Base-by-base conservation (phyloP, 2,329 filamentous ascomycete genomes). In the Monilinia fructicola region DNA sequence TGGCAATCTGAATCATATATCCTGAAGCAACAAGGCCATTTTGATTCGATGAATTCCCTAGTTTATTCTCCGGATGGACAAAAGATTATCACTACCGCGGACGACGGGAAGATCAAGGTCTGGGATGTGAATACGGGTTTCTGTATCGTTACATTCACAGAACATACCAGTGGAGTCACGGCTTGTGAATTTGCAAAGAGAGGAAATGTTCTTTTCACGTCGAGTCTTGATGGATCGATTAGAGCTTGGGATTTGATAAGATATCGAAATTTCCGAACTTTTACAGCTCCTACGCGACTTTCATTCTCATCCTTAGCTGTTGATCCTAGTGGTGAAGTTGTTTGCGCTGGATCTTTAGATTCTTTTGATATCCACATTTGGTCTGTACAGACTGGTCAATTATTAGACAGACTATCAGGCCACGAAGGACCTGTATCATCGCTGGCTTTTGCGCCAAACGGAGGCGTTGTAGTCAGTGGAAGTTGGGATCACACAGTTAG, bases 1-100 rank as follows among this genome's bases (percentile, higher is more conserved):
- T 99, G 96, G 93, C 94, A 98, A 77, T 99, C 95, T 0, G 96
- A 99, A 78, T 98, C 94, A 7, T 99, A 99, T 78, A 96, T 99
- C 67, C 82, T 99, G 58, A 99, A 99, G 79, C 95, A 99, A 76
- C 95, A 98, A 78, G 95, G 94, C 0, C 95, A 99, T 78, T 93
- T 97, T 71, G 95, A 99, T 77, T 90, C 92, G 2, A 93, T 98
- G 86, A 98, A 98, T 78, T 86, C 93, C 0, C 83, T 99, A 4
- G 90, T 91, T 11, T 99, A 98, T 78, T 94, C 95, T 6, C 93
- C 95, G 0, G 94, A 97, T 74, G 94, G 95, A 5, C 92, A 96
- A 75, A 89, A 91, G 50, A 92, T 99, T 70, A 90, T 99, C 68
- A 99, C 95, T 0, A 90, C 92, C 2, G 91, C 95, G 2, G 96